Percentiles rank a stretch among this genome's conserved stretches.
phyloP scores from a whole-genome alignment of 257 asterid genomes.

The Agastache rugosa region DNA sequence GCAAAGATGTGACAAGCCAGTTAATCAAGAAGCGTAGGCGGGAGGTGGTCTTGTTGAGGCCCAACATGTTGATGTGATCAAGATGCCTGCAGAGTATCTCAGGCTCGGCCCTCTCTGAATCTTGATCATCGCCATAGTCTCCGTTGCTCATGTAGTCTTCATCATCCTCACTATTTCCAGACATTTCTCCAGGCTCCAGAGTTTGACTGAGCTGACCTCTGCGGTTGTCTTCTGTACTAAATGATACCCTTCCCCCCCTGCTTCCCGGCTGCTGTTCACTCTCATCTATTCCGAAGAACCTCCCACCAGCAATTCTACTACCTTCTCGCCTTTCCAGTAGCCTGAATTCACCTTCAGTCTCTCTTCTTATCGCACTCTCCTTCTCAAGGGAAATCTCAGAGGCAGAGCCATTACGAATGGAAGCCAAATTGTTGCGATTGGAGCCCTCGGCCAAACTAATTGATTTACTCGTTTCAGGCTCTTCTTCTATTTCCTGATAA shows the following conservation, averaged over 20 bases:
- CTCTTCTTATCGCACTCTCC: constrained; percentile 95
- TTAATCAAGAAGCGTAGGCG: constrained; percentile 86
- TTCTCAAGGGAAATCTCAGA: constrained; percentile 64
- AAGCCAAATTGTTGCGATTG: constrained; percentile 26
- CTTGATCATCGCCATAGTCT: constrained; percentile 72
- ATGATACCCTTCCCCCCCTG: constrained; percentile 84
- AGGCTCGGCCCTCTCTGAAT: constrained; percentile 85
- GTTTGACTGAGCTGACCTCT: constrained; percentile 55
- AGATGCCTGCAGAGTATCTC: constrained; percentile 87
- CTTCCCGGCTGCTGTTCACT: constrained; percentile 73
- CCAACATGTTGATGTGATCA: constrained; percentile 87
- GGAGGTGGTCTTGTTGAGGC: constrained; percentile 88
- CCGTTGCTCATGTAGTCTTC: constrained; percentile 79
- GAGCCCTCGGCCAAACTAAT: constrained; percentile 40
- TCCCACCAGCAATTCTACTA: constrained; percentile 73
- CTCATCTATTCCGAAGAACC: constrained; percentile 91
- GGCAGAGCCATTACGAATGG: constrained; percentile 55
- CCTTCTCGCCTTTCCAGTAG: constrained; percentile 89
- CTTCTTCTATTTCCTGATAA: constrained; percentile 75
- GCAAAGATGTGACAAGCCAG: constrained; percentile 92
- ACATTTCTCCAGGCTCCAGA: constrained; percentile 67
- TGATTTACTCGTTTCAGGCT: constrained; percentile 50
- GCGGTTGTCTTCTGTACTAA: constrained; percentile 74
- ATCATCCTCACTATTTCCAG: constrained; percentile 65
- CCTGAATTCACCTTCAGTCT: constrained; percentile 95